Conservation (phyloP, 225 moss, liverwort and hornwort genomes). For the Bryum argenteum region DNA sequence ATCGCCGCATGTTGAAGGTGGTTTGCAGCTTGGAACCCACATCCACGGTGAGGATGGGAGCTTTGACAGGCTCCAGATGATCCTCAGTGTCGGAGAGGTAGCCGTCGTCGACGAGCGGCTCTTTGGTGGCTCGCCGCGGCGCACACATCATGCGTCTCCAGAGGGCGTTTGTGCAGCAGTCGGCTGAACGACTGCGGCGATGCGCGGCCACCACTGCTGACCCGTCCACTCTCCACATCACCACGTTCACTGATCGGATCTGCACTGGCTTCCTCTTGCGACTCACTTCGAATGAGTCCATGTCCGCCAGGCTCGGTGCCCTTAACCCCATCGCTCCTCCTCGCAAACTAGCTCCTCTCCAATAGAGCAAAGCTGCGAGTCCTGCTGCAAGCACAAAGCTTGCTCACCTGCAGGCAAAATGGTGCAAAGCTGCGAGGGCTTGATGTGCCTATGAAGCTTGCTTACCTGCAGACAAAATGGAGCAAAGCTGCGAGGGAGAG, state of each 20-base stretch:
- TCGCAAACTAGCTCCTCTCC: too few relatives aligned
- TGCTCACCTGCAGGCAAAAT: not conserved
- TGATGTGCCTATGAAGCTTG: too few relatives aligned
- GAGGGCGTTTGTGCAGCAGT: conserved; percentile 24
- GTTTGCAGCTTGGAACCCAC: conserved; percentile 39
- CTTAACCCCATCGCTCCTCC: conserved; percentile 39
- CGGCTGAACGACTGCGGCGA: conserved; percentile 13
- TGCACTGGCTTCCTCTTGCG: conserved; percentile 29
- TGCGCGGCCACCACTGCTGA: conserved; percentile 34
- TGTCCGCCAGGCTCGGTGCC: conserved; percentile 38
- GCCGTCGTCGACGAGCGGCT: not conserved
- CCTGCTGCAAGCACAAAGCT: too few relatives aligned
- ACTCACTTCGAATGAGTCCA: conserved; percentile 38
- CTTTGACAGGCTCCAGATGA: conserved; percentile 7
- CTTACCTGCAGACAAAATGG: too few relatives aligned
- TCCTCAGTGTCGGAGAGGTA: not conserved
- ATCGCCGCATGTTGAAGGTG: conserved; percentile 37
- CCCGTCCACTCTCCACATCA: conserved; percentile 51
- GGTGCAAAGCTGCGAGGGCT: too few relatives aligned
- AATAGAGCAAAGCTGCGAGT: too few relatives aligned
- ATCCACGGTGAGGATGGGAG: conserved; percentile 22
- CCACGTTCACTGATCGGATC: conserved; percentile 33
- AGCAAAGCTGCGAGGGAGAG: too few relatives aligned
- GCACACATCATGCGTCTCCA: conserved; percentile 48
- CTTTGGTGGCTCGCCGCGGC: conserved; percentile 14